Evolutionary conservation across 257 asterid genomes (phyloP), one percentile per base, ranked within the genome.

Genomic region (Petrea volubilis): DNA sequence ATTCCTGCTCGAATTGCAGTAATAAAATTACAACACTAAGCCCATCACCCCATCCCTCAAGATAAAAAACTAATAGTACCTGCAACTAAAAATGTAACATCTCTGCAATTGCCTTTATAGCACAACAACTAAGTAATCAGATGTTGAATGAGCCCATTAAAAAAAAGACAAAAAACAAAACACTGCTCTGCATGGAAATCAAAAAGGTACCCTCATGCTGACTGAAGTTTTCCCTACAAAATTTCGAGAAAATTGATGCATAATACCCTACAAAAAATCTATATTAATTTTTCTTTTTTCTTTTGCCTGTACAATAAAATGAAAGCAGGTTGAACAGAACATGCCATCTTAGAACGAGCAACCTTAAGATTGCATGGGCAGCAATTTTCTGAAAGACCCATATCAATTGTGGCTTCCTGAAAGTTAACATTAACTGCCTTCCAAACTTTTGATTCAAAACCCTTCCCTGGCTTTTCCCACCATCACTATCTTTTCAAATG

Each of bases 301-400:
- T 10, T 21, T 17, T 13, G 0, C 61, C 62, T 76, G 49, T 51
- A 70, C 83, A 58, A n/a, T 25, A 52, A 52, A 69, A 44, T 38
- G 49, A 41, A 67, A 53, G 28, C 52, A 68, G 29, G 61, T 60
- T n/a, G 34, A 10, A 33, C 21, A 43, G 14, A 18, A 8, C 15
- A 57, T 12, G 4, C 20, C 10, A 18, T 36, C 36, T 23, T 14
- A n/a, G 47, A 66, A 49, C 17, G 18, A 41, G 36, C 53, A 46
- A 50, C 27, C 57, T 50, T 28, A 50, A 18, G 25, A 5, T 15
- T 33, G 27, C 47, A 49, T 23, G 14, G 20, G 44, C 64, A 25
- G 10, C 61, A 13, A 34, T 24, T 56, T 34, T 50, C 46, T 20
- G 34, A 21, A 6, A 20, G 21, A 41, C 13, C 38, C 44, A 47